These are phyloP conservation scores for Fomitopsis schrenkii DNA, from an alignment of 1,284 basidiomycete species.

Conservation along the genomic window DNA sequence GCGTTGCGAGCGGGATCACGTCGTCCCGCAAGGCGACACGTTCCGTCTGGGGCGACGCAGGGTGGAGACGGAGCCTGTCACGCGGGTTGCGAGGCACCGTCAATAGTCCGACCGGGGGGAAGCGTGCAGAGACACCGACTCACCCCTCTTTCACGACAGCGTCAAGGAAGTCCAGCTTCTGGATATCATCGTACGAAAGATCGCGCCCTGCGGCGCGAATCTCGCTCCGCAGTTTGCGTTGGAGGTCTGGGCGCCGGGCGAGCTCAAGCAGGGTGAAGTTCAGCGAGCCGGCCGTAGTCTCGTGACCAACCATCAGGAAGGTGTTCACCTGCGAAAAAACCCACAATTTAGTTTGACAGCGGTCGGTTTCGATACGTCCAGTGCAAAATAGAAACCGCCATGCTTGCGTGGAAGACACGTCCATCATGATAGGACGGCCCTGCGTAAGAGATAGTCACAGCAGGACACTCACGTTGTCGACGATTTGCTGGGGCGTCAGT, in stretches of 20 bases:
- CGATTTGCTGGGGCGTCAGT: slow-evolving; percentile 23
- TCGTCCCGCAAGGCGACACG: slow-evolving; percentile 36
- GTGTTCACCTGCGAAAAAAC: slow-evolving; percentile 16
- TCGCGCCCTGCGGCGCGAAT: slow-evolving; percentile 26
- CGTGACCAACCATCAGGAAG: slow-evolving; percentile 30
- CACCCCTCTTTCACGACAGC: slow-evolving; percentile 36
- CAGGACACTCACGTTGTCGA: slow-evolving; percentile 17
- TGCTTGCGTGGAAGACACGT: neutral
- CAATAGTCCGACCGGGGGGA: neutral
- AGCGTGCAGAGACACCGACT: neutral
- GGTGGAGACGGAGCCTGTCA: slow-evolving; percentile 35
- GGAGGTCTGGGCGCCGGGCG: slow-evolving; percentile 40
- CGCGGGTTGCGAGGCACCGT: neutral
- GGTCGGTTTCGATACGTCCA: neutral
- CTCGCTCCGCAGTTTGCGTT: slow-evolving; percentile 50
- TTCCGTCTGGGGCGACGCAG: slow-evolving; percentile 35
- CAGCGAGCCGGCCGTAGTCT: slow-evolving; percentile 28
- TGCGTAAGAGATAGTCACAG: neutral
- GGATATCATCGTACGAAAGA: slow-evolving; percentile 42
- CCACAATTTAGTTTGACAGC: neutral
- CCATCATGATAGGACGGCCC: too few relatives aligned
- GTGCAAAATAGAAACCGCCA: neutral
- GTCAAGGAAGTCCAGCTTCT: slow-evolving; percentile 46
- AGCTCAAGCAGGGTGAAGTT: slow-evolving; percentile 40
- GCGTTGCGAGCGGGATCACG: slow-evolving; percentile 38